phyloP scores from a whole-genome alignment of 331 rosid species.

The Prunus yedoensis region DNA sequence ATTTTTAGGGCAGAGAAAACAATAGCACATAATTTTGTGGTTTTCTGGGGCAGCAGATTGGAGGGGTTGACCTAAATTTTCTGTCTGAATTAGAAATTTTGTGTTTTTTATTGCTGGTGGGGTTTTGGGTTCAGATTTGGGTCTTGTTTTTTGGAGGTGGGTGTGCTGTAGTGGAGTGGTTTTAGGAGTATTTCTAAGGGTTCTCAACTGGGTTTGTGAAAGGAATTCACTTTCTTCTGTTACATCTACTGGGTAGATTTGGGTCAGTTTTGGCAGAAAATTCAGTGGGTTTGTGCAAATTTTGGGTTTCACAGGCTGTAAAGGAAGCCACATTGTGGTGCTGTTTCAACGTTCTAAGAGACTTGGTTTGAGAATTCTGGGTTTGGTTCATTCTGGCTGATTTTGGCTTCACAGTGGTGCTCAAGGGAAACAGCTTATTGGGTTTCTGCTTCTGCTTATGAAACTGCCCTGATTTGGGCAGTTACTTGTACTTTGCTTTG shows the following conservation, averaged over 20 bases:
- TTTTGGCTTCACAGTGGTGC: constrained; percentile 20
- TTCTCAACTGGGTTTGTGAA: constrained; percentile 28
- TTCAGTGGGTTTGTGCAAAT: constrained; percentile 32
- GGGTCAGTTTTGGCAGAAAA: constrained; percentile 13
- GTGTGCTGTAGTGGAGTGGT: constrained; percentile 49
- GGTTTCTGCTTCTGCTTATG: constrained; percentile 16
- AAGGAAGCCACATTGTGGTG: constrained; percentile 50
- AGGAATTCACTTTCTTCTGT: constrained; percentile 19
- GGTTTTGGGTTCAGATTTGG: constrained; percentile 30
- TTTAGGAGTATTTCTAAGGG: constrained; percentile 38
- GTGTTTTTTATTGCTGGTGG: constrained; percentile 4
- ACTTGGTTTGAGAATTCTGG: constrained; percentile 12
- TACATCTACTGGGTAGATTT: constrained; percentile 33
- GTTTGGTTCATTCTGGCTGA: neutral
- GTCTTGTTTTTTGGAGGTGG: constrained; percentile 23
- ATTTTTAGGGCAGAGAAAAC: constrained; percentile 9
- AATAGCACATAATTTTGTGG: constrained; percentile 16
- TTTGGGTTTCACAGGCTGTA: constrained; percentile 19
- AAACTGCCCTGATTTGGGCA: constrained; percentile 24
- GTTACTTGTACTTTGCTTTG: constrained; percentile 6
- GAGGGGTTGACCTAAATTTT: constrained; percentile 69
- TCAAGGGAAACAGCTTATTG: constrained; percentile 7
- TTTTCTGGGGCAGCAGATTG: constrained; percentile 24
- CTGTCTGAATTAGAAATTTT: constrained; percentile 28
- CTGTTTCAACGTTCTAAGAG: constrained; percentile 15